phyloP scores from a whole-genome alignment of 1,284 basidiomycete genomes.

The Veloboletus limbatus region DNA sequence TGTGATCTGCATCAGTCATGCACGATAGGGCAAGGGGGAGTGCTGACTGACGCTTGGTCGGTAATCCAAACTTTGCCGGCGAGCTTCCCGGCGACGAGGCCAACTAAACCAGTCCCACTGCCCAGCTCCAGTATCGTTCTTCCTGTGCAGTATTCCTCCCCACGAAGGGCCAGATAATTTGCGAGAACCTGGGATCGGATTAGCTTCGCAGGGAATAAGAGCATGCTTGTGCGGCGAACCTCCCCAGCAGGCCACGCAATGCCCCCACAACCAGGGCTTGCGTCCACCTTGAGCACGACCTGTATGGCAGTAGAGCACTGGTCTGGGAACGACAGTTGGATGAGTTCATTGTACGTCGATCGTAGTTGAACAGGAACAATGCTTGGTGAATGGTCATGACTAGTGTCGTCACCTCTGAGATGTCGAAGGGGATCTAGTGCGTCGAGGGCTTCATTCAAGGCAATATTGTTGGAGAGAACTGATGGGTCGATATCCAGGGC shows the following conservation, averaged over 20 bases:
- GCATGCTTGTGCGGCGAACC: no score
- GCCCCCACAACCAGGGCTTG: conserved; percentile 86
- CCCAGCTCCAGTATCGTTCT: conserved; percentile 80
- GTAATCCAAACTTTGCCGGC: conserved; percentile 75
- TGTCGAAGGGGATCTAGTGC: conserved; percentile 61
- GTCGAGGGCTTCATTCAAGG: conserved; percentile 56
- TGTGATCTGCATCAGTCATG: conserved; percentile 19
- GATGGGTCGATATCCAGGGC: conserved; percentile 7
- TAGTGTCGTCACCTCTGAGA: conserved; percentile 46
- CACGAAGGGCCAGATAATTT: conserved; percentile 63
- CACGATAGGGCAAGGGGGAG: neutral
- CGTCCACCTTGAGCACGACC: conserved; percentile 64
- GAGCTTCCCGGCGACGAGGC: conserved; percentile 74
- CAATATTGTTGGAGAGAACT: conserved; percentile 31
- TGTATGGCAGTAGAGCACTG: conserved; percentile 32
- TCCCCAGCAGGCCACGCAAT: conserved; percentile 92
- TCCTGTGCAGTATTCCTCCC: conserved; percentile 45
- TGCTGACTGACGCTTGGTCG: conserved; percentile 76
- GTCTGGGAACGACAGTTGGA: conserved; percentile 45
- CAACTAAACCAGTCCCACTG: conserved; percentile 88
- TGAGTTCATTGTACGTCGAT: conserved; percentile 48
- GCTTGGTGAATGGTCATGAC: conserved; percentile 29
- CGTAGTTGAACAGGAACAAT: conserved; percentile 58
- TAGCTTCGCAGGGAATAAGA: no score
- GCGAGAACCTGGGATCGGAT: conserved; percentile 63